Conservation (phyloP, 768 basidiomycete genomes). For the Auricularia heimuer region DNA sequence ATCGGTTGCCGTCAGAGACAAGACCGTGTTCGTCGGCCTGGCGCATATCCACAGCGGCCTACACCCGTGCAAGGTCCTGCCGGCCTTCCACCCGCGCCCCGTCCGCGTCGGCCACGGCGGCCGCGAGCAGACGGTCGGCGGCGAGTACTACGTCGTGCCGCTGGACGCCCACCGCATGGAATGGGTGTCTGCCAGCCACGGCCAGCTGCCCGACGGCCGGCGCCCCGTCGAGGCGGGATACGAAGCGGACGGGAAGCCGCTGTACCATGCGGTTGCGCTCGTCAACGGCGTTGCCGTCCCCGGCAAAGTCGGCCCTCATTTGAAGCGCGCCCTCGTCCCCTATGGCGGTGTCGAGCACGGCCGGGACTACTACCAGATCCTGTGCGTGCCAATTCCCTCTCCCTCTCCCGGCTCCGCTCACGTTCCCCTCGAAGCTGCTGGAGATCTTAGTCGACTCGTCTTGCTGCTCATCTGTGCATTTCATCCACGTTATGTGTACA, state of each 20-base stretch:
- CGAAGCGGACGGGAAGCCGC: constrained; percentile 52
- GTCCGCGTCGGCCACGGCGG: constrained; percentile 58
- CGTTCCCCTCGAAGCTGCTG: too few relatives aligned
- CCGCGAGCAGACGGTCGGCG: constrained; percentile 49
- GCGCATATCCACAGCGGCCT: neutral
- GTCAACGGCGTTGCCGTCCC: constrained; percentile 50
- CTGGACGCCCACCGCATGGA: constrained; percentile 62
- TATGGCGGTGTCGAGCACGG: constrained; percentile 31
- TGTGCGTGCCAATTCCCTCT: constrained; percentile 23
- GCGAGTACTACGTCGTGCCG: constrained; percentile 48
- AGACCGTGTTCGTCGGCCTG: neutral
- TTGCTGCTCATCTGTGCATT: too few relatives aligned
- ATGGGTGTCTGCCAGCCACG: constrained; percentile 54
- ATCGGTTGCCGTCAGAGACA: neutral
- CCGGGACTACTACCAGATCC: constrained; percentile 31
- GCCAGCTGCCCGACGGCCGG: constrained; percentile 47
- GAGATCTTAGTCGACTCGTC: too few relatives aligned
- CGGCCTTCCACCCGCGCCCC: constrained; percentile 1
- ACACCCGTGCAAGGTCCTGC: neutral
- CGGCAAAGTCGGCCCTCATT: constrained; percentile 62
- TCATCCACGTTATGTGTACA: too few relatives aligned
- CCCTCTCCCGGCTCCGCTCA: too few relatives aligned
- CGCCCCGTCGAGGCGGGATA: constrained; percentile 64
- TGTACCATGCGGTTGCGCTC: constrained; percentile 56
- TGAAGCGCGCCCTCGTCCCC: constrained; percentile 43